These are phyloP conservation scores for Colletotrichum sp. DNA, from an alignment of 2,329 filamentous ascomycete species.

Conservation along the genomic window DNA sequence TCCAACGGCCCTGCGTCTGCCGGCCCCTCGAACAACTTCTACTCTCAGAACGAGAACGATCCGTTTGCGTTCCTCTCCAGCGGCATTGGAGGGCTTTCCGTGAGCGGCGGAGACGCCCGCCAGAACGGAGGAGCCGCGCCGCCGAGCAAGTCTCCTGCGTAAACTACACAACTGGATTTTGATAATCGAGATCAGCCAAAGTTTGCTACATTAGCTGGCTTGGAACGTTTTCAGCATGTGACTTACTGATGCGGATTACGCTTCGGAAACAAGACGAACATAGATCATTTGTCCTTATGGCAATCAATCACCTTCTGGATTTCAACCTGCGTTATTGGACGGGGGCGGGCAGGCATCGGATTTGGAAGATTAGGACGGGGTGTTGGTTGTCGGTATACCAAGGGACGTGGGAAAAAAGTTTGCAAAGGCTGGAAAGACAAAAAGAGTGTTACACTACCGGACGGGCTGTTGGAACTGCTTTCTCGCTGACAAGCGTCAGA, in stretches of 20 bases:
- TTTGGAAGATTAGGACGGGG: constrained; percentile 47
- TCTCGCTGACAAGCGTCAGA: constrained; percentile 25
- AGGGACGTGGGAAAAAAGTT: constrained; percentile 38
- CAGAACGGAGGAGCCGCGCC: constrained; percentile 65
- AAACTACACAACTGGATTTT: constrained; percentile 30
- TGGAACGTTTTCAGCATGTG: constrained; percentile 29
- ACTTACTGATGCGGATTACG: constrained; percentile 30
- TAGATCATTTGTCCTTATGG: constrained; percentile 50
- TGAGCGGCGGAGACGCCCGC: constrained; percentile 68
- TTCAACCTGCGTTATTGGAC: constrained; percentile 43
- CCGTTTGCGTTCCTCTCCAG: constrained; percentile 81
- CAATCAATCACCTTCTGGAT: constrained; percentile 48
- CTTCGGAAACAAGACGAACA: constrained; percentile 47
- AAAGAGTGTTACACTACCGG: constrained; percentile 35
- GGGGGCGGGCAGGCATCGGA: constrained; percentile 33
- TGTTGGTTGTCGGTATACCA: constrained; percentile 27
- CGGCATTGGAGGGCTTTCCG: constrained; percentile 74
- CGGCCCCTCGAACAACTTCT: constrained; percentile 75
- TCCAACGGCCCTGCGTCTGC: constrained; percentile 81
- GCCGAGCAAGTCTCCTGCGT: constrained; percentile 65
- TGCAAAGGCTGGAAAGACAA: constrained; percentile 47
- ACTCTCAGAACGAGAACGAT: constrained; percentile 69
- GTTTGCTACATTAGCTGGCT: constrained; percentile 30
- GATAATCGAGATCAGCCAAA: constrained; percentile 15
- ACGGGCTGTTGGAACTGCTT: constrained; percentile 31